phyloP scores from a whole-genome alignment of 148 eudicot species.

The Vaccinium corymbosum region DNA sequence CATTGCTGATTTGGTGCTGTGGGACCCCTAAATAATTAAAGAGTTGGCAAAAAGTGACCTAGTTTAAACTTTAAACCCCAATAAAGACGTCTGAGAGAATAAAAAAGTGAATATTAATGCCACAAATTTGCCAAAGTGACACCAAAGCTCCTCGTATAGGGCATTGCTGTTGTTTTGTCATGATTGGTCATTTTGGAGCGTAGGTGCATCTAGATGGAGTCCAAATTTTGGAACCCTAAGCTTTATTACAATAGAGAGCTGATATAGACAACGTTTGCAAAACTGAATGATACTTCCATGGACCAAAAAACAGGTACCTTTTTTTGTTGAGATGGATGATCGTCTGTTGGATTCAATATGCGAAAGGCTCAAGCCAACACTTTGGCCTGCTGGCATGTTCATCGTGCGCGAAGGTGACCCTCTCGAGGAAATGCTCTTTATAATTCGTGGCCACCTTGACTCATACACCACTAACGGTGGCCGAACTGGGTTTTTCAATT shows the following conservation, averaged over 20 bases:
- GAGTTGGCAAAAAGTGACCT: background rate
- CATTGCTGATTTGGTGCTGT: background rate
- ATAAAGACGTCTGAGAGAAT: background rate
- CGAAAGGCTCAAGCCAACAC: conserved; percentile 58
- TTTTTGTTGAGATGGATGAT: conserved; percentile 78
- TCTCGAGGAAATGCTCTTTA: conserved; percentile 67
- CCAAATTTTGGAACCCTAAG: background rate
- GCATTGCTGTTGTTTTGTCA: background rate
- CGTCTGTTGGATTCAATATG: conserved; percentile 70
- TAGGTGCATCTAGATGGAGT: too few relatives aligned
- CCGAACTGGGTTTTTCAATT: conserved; percentile 72
- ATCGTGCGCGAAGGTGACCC: conserved; percentile 77
- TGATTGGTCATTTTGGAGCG: background rate
- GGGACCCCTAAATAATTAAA: background rate
- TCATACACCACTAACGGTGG: conserved; percentile 76
- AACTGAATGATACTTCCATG: background rate
- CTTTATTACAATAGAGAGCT: background rate
- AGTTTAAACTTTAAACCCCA: background rate
- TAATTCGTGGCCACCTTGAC: conserved; percentile 64
- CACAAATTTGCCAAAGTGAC: background rate
- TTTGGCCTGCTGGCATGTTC: conserved; percentile 51
- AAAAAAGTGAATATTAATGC: background rate
- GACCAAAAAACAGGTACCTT: conserved; percentile 46
- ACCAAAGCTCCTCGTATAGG: background rate
- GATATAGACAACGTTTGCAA: background rate